These are phyloP conservation scores for Hyphodiscus sp. DNA, from an alignment of 2,329 filamentous ascomycete species.

Conservation along the genomic window DNA sequence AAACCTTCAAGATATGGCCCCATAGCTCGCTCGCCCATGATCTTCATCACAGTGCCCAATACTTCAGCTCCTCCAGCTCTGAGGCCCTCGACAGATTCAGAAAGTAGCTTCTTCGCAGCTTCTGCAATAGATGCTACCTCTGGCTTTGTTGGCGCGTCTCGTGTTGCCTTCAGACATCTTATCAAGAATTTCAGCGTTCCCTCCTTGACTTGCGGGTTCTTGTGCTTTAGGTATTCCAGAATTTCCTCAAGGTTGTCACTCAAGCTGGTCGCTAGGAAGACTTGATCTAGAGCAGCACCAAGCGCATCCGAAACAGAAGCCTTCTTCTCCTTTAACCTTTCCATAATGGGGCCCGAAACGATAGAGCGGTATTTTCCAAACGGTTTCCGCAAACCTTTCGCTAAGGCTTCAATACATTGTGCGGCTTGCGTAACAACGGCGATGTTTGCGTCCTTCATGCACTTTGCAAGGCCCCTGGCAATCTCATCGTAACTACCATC, in stretches of 20 bases:
- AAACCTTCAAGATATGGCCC: slow-evolving; percentile 83
- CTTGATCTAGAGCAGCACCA: slow-evolving; percentile 71
- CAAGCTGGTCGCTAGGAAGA: slow-evolving; percentile 60
- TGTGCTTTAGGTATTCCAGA: slow-evolving; percentile 76
- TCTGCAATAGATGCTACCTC: slow-evolving; percentile 87
- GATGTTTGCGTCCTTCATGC: slow-evolving; percentile 98
- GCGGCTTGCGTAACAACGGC: slow-evolving; percentile 89
- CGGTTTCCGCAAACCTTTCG: slow-evolving; percentile 71
- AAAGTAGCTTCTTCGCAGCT: slow-evolving; percentile 77
- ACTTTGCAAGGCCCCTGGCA: slow-evolving; percentile 78
- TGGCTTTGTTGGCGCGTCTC: slow-evolving; percentile 74
- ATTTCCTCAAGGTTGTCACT: slow-evolving; percentile 90
- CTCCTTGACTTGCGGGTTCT: slow-evolving; percentile 97
- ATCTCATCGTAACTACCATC: slow-evolving; percentile 85
- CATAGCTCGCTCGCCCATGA: slow-evolving; percentile 95
- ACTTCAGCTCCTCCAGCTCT: slow-evolving; percentile 88
- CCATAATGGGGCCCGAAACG: slow-evolving; percentile 86
- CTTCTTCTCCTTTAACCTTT: slow-evolving; percentile 97
- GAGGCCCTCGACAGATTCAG: slow-evolving; percentile 80
- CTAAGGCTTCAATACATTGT: slow-evolving; percentile 83
- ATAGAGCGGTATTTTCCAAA: slow-evolving; percentile 76
- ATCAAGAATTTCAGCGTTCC: slow-evolving; percentile 93
- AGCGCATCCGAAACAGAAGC: slow-evolving; percentile 81
- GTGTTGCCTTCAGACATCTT: slow-evolving; percentile 74
- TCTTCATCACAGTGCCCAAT: slow-evolving; percentile 95